phyloP scores from a whole-genome alignment of 805 yeast genomes.

The Grigorovia transvaalensis region DNA sequence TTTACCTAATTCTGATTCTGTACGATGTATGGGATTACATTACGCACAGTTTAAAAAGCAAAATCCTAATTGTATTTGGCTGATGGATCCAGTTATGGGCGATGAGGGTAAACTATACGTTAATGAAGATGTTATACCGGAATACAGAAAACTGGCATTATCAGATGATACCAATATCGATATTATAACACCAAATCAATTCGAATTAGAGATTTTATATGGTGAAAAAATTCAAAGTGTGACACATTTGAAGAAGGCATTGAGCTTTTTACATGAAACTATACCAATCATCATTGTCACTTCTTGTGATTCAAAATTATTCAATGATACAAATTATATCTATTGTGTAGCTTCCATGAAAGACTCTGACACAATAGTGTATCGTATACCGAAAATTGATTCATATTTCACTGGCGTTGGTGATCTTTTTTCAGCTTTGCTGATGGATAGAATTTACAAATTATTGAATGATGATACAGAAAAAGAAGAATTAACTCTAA shows the following conservation, averaged over 20 bases:
- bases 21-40: constrained; percentile 34
- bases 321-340: constrained; percentile 23
- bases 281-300: constrained; percentile 20
- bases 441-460: constrained; percentile 49
- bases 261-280: constrained; percentile 36
- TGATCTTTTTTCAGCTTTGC: constrained; percentile 73
- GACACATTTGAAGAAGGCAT: constrained; percentile 36
- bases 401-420: constrained; percentile 95
- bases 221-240: constrained; percentile 37
- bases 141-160: constrained; percentile 35
- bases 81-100: constrained; percentile 74
- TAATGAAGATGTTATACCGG: constrained; percentile 47
- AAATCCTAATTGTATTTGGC: constrained; percentile 36
- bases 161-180: constrained; percentile 43
- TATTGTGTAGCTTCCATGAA: constrained; percentile 37
- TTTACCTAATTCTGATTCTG: constrained; percentile 46
- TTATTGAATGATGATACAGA: constrained; percentile 5
- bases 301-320: constrained; percentile 17
- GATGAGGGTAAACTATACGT: constrained; percentile 67
- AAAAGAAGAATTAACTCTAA: constrained; percentile 6
- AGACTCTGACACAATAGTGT: constrained; percentile 16
- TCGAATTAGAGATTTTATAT: constrained; percentile 67
- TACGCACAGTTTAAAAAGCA: constrained; percentile 29
- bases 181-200: constrained; percentile 82
- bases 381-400: constrained; percentile 48